These are phyloP conservation scores for Isatis tinctoria DNA, from an alignment of 345 rosid species.

Conservation along the genomic window DNA sequence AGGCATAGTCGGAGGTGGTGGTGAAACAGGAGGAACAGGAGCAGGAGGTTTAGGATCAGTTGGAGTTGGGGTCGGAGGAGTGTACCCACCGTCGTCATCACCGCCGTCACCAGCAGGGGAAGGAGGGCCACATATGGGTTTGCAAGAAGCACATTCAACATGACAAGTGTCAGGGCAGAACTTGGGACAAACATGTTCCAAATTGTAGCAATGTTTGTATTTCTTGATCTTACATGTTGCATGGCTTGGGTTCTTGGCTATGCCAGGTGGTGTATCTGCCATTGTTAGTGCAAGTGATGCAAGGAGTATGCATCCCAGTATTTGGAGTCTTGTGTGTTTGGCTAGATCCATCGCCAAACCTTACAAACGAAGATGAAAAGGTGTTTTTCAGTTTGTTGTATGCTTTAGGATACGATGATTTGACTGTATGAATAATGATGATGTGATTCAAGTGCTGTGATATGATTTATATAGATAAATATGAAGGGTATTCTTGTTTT, in stretches of 20 bases:
- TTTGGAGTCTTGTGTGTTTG: constrained; percentile 17
- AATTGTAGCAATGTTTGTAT: constrained; percentile 47
- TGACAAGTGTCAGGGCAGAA: constrained; percentile 51
- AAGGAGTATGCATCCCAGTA: constrained; percentile 33
- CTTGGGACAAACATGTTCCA: constrained; percentile 51
- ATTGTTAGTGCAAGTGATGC: constrained; percentile 29
- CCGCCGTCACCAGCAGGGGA: constrained; percentile 9
- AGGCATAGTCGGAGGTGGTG: no score
- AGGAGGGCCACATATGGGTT: constrained; percentile 40
- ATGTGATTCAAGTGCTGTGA: not conserved
- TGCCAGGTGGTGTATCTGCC: constrained; percentile 46
- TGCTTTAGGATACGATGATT: not conserved
- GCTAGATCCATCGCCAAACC: constrained; percentile 29
- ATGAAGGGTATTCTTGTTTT: not conserved
- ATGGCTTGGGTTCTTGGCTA: constrained; percentile 50
- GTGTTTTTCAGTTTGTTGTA: not conserved
- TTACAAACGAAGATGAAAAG: not conserved
- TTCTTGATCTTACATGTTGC: constrained; percentile 40
- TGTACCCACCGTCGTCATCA: not conserved
- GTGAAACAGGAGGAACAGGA: no score
- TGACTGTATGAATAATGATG: not conserved
- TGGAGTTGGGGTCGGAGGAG: not conserved
- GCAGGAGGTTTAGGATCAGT: no score
- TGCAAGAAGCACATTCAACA: constrained; percentile 50
- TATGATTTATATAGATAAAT: constrained; percentile 22